These are phyloP conservation scores for Trypethelium eluteriae DNA, from an alignment of 495 filamentous ascomycete species.

Conservation along the genomic window DNA sequence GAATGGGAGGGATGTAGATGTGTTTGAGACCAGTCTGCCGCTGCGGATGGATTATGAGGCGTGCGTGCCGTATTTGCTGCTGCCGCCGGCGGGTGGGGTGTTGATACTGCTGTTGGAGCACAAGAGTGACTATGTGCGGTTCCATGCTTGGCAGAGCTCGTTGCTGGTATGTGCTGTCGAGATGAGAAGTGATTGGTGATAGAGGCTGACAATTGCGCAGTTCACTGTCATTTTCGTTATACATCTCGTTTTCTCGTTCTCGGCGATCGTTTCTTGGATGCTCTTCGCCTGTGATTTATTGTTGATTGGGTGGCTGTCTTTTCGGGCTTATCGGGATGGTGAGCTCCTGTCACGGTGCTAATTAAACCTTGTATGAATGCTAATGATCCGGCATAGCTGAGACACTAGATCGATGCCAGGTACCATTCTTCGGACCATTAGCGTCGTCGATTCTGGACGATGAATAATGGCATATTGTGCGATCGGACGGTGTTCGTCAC, in stretches of 20 bases:
- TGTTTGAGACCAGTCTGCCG: slow-evolving; percentile 67
- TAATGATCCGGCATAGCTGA: slow-evolving; percentile 49
- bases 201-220: not conserved
- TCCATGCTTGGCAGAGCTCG: slow-evolving; percentile 92
- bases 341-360: slow-evolving; percentile 24
- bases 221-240: slow-evolving; percentile 78
- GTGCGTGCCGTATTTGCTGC: slow-evolving; percentile 75
- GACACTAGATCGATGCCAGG: slow-evolving; percentile 82
- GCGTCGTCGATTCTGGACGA: slow-evolving; percentile 89
- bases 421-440: slow-evolving; percentile 78
- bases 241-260: slow-evolving; percentile 81
- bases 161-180: slow-evolving; percentile 43
- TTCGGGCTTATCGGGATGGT: slow-evolving; percentile 80
- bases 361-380: slow-evolving; percentile 2
- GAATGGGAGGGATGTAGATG: slow-evolving; percentile 38
- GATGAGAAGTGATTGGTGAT: not conserved
- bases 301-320: slow-evolving; percentile 67
- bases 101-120: slow-evolving; percentile 78
- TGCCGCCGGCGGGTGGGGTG: slow-evolving; percentile 82
- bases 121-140: slow-evolving; percentile 94
- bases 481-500: not conserved
- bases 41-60: slow-evolving; percentile 72
- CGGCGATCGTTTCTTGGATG: slow-evolving; percentile 72
- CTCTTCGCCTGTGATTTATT: slow-evolving; percentile 66
- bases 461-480: slow-evolving; percentile 47